phyloP scores from a whole-genome alignment of 768 basidiomycete species.

The Boletus tomentosulus region DNA sequence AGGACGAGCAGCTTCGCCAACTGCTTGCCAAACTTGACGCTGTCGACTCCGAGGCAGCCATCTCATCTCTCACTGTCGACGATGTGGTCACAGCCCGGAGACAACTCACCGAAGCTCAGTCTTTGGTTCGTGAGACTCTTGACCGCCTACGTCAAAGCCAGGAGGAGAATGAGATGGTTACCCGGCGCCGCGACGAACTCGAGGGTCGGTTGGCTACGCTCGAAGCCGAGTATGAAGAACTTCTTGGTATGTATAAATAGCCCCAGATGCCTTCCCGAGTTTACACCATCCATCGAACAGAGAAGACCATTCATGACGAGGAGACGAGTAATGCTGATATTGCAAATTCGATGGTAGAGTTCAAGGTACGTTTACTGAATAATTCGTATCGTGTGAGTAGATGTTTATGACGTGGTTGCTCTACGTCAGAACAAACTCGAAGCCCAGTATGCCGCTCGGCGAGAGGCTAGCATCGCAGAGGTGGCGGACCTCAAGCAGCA shows the following conservation, averaged over 20 bases:
- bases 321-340: slow-evolving; percentile 81
- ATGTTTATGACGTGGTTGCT: slow-evolving; percentile 1
- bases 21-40: slow-evolving; percentile 81
- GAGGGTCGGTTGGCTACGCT: slow-evolving; percentile 76
- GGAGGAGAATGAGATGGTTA: slow-evolving; percentile 87
- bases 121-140: slow-evolving; percentile 79
- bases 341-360: slow-evolving; percentile 80
- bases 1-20: slow-evolving; percentile 87
- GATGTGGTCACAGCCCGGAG: slow-evolving; percentile 80
- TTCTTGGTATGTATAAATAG: slow-evolving; percentile 63
- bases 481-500: slow-evolving; percentile 86
- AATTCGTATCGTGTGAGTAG: not conserved
- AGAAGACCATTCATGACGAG: slow-evolving; percentile 89
- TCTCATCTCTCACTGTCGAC: slow-evolving; percentile 60
- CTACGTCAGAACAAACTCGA: slow-evolving; percentile 80
- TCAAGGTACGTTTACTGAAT: slow-evolving; percentile 58
- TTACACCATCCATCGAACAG: slow-evolving; percentile 37
- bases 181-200: slow-evolving; percentile 79
- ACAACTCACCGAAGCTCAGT: slow-evolving; percentile 87
- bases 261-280: not conserved
- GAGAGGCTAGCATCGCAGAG: slow-evolving; percentile 84
- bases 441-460: slow-evolving; percentile 87
- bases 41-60: slow-evolving; percentile 58
- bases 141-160: slow-evolving; percentile 86
- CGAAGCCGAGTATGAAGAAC: slow-evolving; percentile 94